Base-by-base conservation (phyloP, 192 early-diverging fungal genomes). In the Diversispora epigaea region DNA sequence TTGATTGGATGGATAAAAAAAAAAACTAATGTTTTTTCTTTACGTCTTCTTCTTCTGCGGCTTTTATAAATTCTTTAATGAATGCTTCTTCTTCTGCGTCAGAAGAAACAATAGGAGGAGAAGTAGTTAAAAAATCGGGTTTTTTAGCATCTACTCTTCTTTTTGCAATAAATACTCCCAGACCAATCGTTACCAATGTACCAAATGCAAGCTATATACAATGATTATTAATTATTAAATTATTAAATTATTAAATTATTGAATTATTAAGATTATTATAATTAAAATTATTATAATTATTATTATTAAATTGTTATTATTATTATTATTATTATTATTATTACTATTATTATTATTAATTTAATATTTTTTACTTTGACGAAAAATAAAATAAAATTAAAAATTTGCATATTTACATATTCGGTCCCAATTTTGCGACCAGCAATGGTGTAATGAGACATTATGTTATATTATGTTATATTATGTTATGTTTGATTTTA, bases 21-120 rank as follows among this genome's bases (percentile, higher is more conserved):
- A 12, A 22, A 11, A 46, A 50, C 46, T 46, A 68, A 68, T 49
- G 65, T 41, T 63, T 11, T 40, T 43, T 6, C 61, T 63, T 57
- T 70, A 78, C 73, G 64, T 82, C 78, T 15, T 84, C 81, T 25
- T 79, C 78, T 32, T 81, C 83, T 43, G 78, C 80, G 67, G 77
- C 76, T 40, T 70, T 72, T 44, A 84, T 60, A 78, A 82, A 84
- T 79, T 84, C 80, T 64, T 78, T 77, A 64, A 84, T 84, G 57
- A 84, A 84, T 22, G 78, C 77, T 76, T 84, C 83, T 47, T 84
- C 83, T 12, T 84, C 83, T 49, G 71, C 54, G 44, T 80, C 82
- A 73, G 73, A 72, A 65, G 83, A 78, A 60, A 82, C 74, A 46
- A 84, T 82, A 50, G 83, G 83, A 58, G 83, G 83, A 52, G 79